Percentiles rank a stretch among this genome's conserved stretches.
These are phyloP conservation scores for Penicillium diatomitis DNA, from an alignment of 495 filamentous ascomycete genomes.

Conservation along the genomic window DNA sequence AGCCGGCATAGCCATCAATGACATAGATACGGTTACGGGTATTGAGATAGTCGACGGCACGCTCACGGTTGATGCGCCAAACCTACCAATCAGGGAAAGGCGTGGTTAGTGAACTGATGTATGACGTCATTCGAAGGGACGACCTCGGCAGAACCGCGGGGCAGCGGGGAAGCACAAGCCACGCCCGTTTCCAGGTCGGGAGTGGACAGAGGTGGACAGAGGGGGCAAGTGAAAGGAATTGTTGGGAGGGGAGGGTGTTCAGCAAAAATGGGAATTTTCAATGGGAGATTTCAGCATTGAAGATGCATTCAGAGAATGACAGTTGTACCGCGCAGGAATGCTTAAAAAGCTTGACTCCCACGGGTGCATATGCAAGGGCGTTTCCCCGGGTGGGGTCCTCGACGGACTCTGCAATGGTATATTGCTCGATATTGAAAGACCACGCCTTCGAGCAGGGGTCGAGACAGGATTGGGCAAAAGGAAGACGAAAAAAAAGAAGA, in stretches of 20 bases:
- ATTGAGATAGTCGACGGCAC: slow-evolving; percentile 97
- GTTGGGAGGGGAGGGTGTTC: neutral
- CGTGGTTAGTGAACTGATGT: slow-evolving; percentile 10
- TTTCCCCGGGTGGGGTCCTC: slow-evolving; percentile 9
- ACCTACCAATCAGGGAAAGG: slow-evolving; percentile 47
- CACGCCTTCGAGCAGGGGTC: too few species aligned
- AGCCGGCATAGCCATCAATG: slow-evolving; percentile 92
- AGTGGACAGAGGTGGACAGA: slow-evolving; percentile 5
- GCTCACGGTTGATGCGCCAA: slow-evolving; percentile 99
- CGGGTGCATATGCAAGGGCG: slow-evolving; percentile 3
- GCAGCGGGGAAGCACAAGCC: slow-evolving; percentile 5
- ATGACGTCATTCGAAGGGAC: slow-evolving; percentile 32
- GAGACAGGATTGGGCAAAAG: too few species aligned
- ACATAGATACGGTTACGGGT: slow-evolving; percentile 98
- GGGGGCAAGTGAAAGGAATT: slow-evolving; percentile 5
- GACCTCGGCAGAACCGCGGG: slow-evolving; percentile 6
- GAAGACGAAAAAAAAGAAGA: slow-evolving; percentile 3
- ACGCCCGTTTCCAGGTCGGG: neutral
- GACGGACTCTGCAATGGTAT: slow-evolving; percentile 24
- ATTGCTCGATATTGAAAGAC: too few species aligned
- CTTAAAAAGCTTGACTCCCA: slow-evolving; percentile 29
- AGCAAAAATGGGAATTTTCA: neutral
- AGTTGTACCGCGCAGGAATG: slow-evolving; percentile 4
- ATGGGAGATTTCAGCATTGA: neutral
- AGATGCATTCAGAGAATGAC: neutral